Base-by-base conservation (phyloP, 2,329 filamentous ascomycete genomes). In the Sporothrix luriei region DNA sequence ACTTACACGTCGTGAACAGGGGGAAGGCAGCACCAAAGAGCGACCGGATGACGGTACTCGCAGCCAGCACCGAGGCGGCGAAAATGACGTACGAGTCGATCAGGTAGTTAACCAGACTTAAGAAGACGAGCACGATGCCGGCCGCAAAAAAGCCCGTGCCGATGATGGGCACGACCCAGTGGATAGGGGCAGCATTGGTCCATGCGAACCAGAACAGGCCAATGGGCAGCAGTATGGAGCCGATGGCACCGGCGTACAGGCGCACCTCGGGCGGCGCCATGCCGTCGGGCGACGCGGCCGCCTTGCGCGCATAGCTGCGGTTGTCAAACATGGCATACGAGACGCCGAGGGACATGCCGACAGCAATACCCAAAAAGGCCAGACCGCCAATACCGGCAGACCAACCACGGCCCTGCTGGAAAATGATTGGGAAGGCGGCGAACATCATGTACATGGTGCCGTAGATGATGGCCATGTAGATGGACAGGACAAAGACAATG, bases 71-170 rank as follows among this genome's bases (percentile, higher is more conserved):
- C 0, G 88, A 91, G 0, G 91, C 91, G 0, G 92, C 91, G 72
- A 90, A 94, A 74, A 94, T 90, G 66, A 89, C 89, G 77, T 92
- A 88, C 6, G 87, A 80, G 75, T 91, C 90, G 71, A 91, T 86
- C 14, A 91, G 83, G 78, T 91, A 91, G 78, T 87, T 90, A 76
- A 88, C 83, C 59, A 88, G 79, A 5, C 82, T 82, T n/a, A 91
- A 78, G 80, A 91, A 92, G 48, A 91, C 87, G 40, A 90, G 78
- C 1, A 91, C 86, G 61, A 85, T 77, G 5, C 84, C 80, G 62
- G 76, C 77, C 9, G 78, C 79, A 72, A 83, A 83, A 49, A 81
- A 76, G 19, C 78, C 76, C 0, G 77, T 78, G 9, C 75, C 79
- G 57, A 78, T 76, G 69, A 82, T 80, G 71, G 76, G 75, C 67